Percentiles rank a stretch among this genome's conserved stretches.
These are phyloP conservation scores for Pisolithus thermaeus DNA, from an alignment of 1,284 basidiomycete species.

Conservation along the genomic window DNA sequence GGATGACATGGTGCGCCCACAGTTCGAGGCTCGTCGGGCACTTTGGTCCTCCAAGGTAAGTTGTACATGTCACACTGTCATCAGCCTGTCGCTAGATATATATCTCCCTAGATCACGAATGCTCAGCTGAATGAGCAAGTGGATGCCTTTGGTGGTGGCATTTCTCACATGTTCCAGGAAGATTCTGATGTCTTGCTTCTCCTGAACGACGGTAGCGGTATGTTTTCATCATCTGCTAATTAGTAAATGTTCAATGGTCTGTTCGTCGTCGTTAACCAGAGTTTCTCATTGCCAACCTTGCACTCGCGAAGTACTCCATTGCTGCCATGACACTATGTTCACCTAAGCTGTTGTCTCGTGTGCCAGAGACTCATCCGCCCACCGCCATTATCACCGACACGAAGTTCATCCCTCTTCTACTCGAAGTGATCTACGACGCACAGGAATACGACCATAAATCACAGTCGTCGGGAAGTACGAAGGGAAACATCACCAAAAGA, in stretches of 20 bases:
- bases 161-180: too few relatives aligned
- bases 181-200: slow-evolving; percentile 67
- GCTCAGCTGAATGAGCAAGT: too few relatives aligned
- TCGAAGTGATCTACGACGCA: slow-evolving; percentile 65
- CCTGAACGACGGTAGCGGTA: slow-evolving; percentile 71
- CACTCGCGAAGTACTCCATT: slow-evolving; percentile 65
- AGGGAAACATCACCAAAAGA: slow-evolving; percentile 34
- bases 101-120: too few relatives aligned
- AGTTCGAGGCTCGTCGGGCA: too few relatives aligned
- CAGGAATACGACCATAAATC: slow-evolving; percentile 49
- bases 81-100: too few relatives aligned
- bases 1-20: too few relatives aligned
- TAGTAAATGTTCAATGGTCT: slow-evolving; percentile 2
- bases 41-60: too few relatives aligned
- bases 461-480: slow-evolving; percentile 61
- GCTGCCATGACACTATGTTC: slow-evolving; percentile 66
- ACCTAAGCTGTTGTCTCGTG: slow-evolving; percentile 47
- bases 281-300: slow-evolving; percentile 70
- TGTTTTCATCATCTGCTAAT: slow-evolving; percentile 8
- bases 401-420: slow-evolving; percentile 53
- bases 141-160: too few relatives aligned
- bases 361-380: slow-evolving; percentile 60
- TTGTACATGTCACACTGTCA: too few relatives aligned
- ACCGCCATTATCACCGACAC: slow-evolving; percentile 65
- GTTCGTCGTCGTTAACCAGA: slow-evolving; percentile 36